Conservation (phyloP, 768 basidiomycete species). For the Pisolithus orientalis region DNA sequence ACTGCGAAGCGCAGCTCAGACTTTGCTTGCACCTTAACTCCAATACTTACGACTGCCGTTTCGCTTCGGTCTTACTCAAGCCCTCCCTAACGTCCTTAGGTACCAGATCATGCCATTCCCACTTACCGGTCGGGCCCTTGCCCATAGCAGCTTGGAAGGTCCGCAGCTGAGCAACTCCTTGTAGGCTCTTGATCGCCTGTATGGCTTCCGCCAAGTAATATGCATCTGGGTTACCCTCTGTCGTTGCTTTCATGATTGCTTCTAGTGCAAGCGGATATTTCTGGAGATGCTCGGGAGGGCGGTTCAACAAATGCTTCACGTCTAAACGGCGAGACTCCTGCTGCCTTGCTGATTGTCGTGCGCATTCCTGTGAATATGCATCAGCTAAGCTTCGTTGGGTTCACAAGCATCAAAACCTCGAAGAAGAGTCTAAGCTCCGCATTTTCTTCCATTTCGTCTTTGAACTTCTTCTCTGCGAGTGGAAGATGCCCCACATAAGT, state of each 20-base stretch:
- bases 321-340: conserved; percentile 56
- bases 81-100: conserved; percentile 53
- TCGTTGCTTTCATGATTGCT: conserved; percentile 80
- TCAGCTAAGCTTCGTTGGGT: not conserved
- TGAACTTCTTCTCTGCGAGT: conserved; percentile 77
- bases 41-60: conserved; percentile 72
- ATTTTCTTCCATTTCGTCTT: conserved; percentile 81
- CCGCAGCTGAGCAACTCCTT: conserved; percentile 72
- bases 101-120: conserved; percentile 90
- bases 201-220: conserved; percentile 84
- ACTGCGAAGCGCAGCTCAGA: conserved; percentile 31
- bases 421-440: conserved; percentile 78
- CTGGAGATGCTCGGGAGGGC: conserved; percentile 59
- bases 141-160: conserved; percentile 92
- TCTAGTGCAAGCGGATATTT: conserved; percentile 77
- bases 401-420: conserved; percentile 45
- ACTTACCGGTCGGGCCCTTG: conserved; percentile 68
- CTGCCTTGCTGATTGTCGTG: conserved; percentile 43
- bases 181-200: conserved; percentile 75
- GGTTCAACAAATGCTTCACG: conserved; percentile 54
- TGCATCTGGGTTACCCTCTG: conserved; percentile 70
- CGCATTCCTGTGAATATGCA: conserved; percentile 14
- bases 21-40: not conserved
- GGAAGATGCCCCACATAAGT: conserved; percentile 81
- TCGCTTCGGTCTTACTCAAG: conserved; percentile 68